Evolutionary conservation across 23 red algal genomes (phyloP).

Genomic region (Gracilariopsis chorda): DNA sequence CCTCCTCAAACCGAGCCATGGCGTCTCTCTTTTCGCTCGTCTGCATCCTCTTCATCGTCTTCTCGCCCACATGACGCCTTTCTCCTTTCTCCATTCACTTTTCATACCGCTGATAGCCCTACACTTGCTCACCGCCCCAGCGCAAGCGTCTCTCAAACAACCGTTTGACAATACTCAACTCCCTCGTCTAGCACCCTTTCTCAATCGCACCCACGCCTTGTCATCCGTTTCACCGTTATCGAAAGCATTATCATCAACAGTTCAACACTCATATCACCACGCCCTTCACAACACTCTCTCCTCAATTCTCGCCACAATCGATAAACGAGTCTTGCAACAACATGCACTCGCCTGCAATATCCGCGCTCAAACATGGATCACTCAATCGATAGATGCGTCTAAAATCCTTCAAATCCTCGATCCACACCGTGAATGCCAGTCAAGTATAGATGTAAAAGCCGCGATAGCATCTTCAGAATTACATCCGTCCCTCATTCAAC

Average conservation of each 20-base stretch:
- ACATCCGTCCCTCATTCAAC: neutral
- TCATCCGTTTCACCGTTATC: neutral
- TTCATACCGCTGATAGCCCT: too few species aligned
- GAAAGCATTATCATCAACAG: neutral
- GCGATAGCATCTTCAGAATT: neutral
- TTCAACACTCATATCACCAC: neutral
- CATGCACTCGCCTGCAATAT: neutral
- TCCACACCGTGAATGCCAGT: neutral
- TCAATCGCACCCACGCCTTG: neutral
- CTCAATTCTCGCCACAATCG: neutral
- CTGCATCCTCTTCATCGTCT: neutral
- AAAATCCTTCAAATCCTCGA: neutral
- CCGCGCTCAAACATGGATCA: neutral
- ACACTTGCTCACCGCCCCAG: too few species aligned
- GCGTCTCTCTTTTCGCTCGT: neutral
- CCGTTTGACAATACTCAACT: neutral
- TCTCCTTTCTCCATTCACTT: too few species aligned
- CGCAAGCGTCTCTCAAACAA: neutral
- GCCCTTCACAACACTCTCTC: neutral
- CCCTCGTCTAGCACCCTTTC: neutral
- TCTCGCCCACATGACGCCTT: neutral
- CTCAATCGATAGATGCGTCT: neutral
- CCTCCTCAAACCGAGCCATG: neutral
- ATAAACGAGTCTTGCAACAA: neutral
- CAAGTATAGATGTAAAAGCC: neutral